Percentiles rank a stretch among this genome's conserved stretches.
Evolutionary conservation across 2,329 filamentous ascomycete species (phyloP).

Genomic region (Aspergillus tubingensis): DNA sequence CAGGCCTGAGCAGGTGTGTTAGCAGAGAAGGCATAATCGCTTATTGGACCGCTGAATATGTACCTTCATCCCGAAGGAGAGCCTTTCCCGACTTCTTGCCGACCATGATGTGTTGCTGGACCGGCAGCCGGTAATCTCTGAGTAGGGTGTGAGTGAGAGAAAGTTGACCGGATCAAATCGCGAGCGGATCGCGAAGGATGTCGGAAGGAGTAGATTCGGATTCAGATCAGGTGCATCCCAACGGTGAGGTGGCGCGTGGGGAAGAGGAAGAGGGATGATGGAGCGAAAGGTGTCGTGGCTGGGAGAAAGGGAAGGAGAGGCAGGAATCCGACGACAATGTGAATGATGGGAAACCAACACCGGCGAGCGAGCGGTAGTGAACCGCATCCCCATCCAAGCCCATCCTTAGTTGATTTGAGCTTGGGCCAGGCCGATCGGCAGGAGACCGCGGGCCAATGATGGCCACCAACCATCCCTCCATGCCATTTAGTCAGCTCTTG

Average conservation of each 20-base stretch:
- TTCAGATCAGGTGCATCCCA: neutral
- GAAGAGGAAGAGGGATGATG: neutral
- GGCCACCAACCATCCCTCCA: conserved; percentile 14
- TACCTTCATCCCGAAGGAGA: conserved; percentile 62
- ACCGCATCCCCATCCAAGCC: conserved; percentile 1
- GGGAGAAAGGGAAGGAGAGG: neutral
- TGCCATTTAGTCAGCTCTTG: conserved; percentile 27
- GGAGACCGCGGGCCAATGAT: conserved; percentile 21
- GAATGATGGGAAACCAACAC: neutral
- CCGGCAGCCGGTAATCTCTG: conserved; percentile 10
- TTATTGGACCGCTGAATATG: conserved; percentile 9
- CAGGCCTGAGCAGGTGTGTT: conserved; percentile 62
- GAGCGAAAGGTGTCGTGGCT: neutral
- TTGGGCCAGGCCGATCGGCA: conserved; percentile 31
- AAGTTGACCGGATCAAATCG: conserved; percentile 1
- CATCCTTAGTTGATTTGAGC: conserved; percentile 16
- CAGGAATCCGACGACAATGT: neutral
- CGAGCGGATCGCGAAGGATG: conserved; percentile 9
- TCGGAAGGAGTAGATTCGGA: neutral
- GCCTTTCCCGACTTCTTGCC: conserved; percentile 67
- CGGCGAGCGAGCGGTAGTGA: neutral
- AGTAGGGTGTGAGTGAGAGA: neutral
- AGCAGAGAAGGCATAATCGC: conserved; percentile 7
- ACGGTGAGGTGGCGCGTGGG: neutral
- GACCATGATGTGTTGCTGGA: conserved; percentile 53